Conservation (phyloP, 2,329 filamentous ascomycete species). For the Penicillium sp. region DNA sequence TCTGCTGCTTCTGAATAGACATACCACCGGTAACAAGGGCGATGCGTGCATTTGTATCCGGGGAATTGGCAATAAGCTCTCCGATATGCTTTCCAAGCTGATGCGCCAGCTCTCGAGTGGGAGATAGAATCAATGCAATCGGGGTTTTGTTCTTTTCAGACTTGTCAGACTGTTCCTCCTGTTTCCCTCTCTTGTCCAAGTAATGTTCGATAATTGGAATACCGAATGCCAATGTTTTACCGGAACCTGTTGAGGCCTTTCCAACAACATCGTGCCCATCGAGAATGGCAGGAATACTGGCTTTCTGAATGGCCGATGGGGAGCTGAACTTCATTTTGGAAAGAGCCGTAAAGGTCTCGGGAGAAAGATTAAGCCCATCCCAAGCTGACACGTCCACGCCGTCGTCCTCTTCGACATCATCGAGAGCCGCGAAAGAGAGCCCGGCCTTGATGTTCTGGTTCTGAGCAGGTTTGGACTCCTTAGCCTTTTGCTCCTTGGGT, state of each 20-base stretch:
- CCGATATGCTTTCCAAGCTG: conserved; percentile 83
- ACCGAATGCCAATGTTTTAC: conserved; percentile 92
- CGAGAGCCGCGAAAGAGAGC: conserved; percentile 41
- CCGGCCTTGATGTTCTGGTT: conserved; percentile 32
- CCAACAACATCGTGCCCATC: conserved; percentile 88
- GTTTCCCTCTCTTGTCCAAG: conserved; percentile 52
- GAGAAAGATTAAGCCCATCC: conserved; percentile 71
- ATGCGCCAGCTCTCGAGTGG: conserved; percentile 89
- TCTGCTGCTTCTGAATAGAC: conserved; percentile 91
- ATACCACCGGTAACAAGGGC: conserved; percentile 89
- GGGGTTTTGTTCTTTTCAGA: conserved; percentile 49
- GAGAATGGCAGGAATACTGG: conserved; percentile 77
- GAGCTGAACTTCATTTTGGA: conserved; percentile 75
- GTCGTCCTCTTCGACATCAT: conserved; percentile 53
- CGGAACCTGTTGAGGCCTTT: conserved; percentile 93
- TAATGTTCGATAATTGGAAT: conserved; percentile 89
- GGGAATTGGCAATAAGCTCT: conserved; percentile 66
- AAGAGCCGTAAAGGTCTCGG: conserved; percentile 69
- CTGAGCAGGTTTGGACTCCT: conserved; percentile 36
- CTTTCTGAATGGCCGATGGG: conserved; percentile 78
- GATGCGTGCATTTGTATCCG: conserved; percentile 62
- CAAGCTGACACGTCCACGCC: conserved; percentile 73
- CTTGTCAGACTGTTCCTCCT: conserved; percentile 43
- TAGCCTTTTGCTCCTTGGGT: conserved; percentile 17
- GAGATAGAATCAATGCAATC: conserved; percentile 79